Evolutionary conservation across 2,329 filamentous ascomycete species (phyloP).

Genomic region (Pseudogymnoascus sp.): DNA sequence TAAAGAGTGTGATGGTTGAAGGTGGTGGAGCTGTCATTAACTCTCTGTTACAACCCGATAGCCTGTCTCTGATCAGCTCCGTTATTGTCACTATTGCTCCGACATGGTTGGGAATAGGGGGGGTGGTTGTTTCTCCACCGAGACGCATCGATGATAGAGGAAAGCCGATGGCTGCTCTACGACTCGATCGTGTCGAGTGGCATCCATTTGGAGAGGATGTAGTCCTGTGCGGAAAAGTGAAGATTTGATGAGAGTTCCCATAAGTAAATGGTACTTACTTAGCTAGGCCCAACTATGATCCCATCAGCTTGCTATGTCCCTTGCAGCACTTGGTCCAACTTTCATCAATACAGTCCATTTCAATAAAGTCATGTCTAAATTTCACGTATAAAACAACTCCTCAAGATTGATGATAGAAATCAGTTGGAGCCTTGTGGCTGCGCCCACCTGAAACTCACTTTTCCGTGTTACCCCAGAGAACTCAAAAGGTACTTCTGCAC

Average conservation of each 20-base stretch:
- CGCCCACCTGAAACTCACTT: neutral
- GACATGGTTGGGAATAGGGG: conserved; percentile 74
- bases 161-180: neutral
- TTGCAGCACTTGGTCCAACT: neutral
- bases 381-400: neutral
- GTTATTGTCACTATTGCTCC: conserved; percentile 87
- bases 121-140: conserved; percentile 67
- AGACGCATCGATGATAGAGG: neutral
- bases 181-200: neutral
- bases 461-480: neutral
- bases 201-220: neutral
- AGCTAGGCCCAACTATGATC: neutral
- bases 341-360: neutral
- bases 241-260: neutral
- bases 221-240: neutral
- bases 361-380: neutral
- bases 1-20: conserved; percentile 38
- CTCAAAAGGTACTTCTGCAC: neutral
- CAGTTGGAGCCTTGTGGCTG: neutral
- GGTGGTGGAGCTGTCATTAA: conserved; percentile 81
- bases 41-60: conserved; percentile 54
- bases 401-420: neutral
- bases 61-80: conserved; percentile 59
- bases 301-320: neutral
- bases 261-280: too few relatives aligned